phyloP scores from a whole-genome alignment of 768 basidiomycete species.

The Mycena vitilis region DNA sequence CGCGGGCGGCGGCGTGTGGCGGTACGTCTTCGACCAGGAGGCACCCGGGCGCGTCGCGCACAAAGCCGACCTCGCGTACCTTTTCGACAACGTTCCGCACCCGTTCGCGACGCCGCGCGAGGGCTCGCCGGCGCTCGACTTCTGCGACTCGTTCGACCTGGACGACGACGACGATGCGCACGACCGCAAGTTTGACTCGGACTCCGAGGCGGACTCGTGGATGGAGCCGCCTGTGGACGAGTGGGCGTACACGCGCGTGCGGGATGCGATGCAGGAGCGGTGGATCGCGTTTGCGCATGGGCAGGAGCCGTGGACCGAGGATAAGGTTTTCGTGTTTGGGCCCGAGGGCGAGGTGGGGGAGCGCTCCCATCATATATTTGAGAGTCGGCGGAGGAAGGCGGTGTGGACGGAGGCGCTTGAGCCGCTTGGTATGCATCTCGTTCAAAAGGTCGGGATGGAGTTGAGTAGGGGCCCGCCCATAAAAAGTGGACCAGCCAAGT shows the following conservation, averaged over 20 bases:
- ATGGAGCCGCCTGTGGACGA: conserved; percentile 69
- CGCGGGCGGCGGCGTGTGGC: conserved; percentile 74
- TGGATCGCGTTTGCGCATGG: conserved; percentile 85
- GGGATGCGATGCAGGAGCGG: conserved; percentile 76
- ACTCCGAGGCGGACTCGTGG: conserved; percentile 58
- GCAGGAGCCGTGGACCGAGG: conserved; percentile 76
- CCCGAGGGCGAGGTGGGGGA: conserved; percentile 87
- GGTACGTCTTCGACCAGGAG: conserved; percentile 88
- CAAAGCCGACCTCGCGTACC: conserved; percentile 78
- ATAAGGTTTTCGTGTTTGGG: conserved; percentile 82
- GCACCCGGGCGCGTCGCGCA: conserved; percentile 73
- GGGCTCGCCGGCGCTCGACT: conserved; percentile 33
- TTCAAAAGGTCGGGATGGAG: conserved; percentile 81
- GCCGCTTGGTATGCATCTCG: conserved; percentile 73
- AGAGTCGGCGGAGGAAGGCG: conserved; percentile 67
- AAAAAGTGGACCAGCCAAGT: conserved; percentile 24
- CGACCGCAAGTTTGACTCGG: conserved; percentile 43
- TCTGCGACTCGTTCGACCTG: conserved; percentile 47
- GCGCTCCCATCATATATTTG: conserved; percentile 72
- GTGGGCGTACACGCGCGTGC: conserved; percentile 73
- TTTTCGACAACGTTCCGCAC: conserved; percentile 80
- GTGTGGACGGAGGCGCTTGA: conserved; percentile 76
- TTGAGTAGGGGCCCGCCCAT: conserved; percentile 74
- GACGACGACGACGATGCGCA: conserved; percentile 52
- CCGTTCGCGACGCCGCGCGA: conserved; percentile 51